Evolutionary conservation across 495 filamentous ascomycete species (phyloP).

Genomic region (Trichoderma virens): DNA sequence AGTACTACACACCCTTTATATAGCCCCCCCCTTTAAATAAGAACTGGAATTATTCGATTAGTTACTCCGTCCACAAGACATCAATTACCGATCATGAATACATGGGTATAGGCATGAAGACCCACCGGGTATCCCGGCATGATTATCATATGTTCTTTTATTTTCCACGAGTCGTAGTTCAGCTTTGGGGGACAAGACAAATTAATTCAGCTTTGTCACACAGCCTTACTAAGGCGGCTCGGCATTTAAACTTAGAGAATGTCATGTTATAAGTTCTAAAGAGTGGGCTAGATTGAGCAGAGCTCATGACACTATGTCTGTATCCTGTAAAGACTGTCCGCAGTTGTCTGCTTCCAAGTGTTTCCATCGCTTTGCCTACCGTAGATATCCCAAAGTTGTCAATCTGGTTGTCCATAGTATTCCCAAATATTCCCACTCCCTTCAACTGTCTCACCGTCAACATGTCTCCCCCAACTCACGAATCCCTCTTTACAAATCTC

Average conservation of each 20-base stretch:
- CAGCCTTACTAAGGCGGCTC: too few species aligned
- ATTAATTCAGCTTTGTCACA: too few species aligned
- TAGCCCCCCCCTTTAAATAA: too few species aligned
- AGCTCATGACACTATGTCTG: neutral
- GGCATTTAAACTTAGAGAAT: neutral
- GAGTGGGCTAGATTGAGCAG: neutral
- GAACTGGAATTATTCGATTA: too few species aligned
- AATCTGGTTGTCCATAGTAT: neutral
- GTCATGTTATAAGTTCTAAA: neutral
- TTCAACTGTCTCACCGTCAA: neutral
- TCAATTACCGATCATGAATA: too few species aligned
- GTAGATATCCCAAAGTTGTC: neutral
- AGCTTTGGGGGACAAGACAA: too few species aligned
- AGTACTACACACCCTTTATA: too few species aligned
- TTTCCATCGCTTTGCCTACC: neutral
- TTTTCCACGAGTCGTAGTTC: too few species aligned
- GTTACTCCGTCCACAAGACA: too few species aligned
- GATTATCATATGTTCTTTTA: too few species aligned
- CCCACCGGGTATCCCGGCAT: too few species aligned
- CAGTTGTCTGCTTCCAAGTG: neutral
- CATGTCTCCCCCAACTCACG: neutral
- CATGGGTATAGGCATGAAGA: too few species aligned
- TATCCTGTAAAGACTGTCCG: neutral
- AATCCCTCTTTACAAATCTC: conserved; percentile 39
- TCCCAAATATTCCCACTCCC: neutral